These are phyloP conservation scores for Saccharomycopsis fibuligera DNA, from an alignment of 805 yeast genomes.

Conservation along the genomic window DNA sequence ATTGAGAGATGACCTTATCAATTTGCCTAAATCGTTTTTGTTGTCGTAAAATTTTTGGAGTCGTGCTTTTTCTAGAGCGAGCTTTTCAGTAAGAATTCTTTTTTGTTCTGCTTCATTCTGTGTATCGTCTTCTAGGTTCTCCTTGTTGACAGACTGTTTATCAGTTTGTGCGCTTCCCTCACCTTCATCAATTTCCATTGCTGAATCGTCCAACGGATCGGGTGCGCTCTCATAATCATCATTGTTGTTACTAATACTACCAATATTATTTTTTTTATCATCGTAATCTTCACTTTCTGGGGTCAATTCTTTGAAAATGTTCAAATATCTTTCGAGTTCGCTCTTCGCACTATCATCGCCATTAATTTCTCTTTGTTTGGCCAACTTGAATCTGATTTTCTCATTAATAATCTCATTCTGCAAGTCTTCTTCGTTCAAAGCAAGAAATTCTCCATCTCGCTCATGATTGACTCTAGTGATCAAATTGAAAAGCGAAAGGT, in stretches of 20 bases:
- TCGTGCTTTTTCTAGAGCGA: conserved; percentile 23
- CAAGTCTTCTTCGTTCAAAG: conserved; percentile 14
- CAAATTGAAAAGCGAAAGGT: conserved; percentile 3
- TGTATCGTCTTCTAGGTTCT: conserved; percentile 1
- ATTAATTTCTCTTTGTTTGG: neutral
- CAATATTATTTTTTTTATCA: neutral
- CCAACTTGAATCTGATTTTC: conserved; percentile 3
- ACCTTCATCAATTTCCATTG: neutral
- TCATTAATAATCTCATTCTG: conserved; percentile 13
- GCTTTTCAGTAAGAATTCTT: conserved; percentile 7
- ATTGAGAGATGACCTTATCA: conserved; percentile 65
- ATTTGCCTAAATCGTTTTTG: conserved; percentile 46
- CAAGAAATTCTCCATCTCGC: conserved; percentile 9
- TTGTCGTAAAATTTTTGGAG: conserved; percentile 36
- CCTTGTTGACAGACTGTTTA: neutral
- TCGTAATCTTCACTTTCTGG: neutral
- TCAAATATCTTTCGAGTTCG: neutral
- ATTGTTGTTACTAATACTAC: neutral
- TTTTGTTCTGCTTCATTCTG: conserved; percentile 16
- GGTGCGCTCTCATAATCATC: too few relatives aligned
- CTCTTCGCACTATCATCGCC: neutral
- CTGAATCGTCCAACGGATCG: too few relatives aligned
- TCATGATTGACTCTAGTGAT: conserved; percentile 15
- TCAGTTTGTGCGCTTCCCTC: neutral
- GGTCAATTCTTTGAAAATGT: conserved; percentile 6